phyloP scores from a whole-genome alignment of 2,329 filamentous ascomycete genomes.

The Metarhizium robertsii region DNA sequence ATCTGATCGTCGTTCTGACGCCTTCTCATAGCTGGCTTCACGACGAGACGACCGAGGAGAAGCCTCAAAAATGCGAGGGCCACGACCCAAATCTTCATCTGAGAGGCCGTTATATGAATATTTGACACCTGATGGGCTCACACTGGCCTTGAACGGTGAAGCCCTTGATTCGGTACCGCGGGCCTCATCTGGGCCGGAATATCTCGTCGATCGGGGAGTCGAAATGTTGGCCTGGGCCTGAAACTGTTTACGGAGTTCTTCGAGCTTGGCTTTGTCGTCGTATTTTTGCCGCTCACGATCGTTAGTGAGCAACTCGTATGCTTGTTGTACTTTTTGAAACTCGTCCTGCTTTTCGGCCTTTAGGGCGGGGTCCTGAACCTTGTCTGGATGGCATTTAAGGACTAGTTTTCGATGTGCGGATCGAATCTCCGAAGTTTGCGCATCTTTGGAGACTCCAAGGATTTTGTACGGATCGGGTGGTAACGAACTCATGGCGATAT shows the following conservation, averaged over 20 bases:
- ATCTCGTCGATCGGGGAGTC: conserved; percentile 29
- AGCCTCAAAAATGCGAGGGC: conserved; percentile 34
- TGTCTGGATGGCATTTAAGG: conserved; percentile 85
- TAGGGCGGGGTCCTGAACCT: conserved; percentile 67
- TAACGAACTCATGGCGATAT: conserved; percentile 35
- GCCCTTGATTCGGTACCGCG: conserved; percentile 17
- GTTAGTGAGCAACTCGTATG: conserved; percentile 84
- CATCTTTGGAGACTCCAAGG: conserved; percentile 65
- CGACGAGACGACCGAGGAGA: conserved; percentile 30
- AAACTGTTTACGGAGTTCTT: conserved; percentile 51
- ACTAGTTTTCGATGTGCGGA: conserved; percentile 77
- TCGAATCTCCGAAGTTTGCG: conserved; percentile 63
- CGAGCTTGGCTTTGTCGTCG: conserved; percentile 63
- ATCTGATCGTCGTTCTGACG: conserved; percentile 33
- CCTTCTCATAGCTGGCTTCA: conserved; percentile 37
- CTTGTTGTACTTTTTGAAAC: conserved; percentile 86
- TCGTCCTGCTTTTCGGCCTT: conserved; percentile 75
- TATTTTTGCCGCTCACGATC: conserved; percentile 64
- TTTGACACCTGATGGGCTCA: conserved; percentile 22
- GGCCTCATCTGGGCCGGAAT: conserved; percentile 15
- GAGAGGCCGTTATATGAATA: conserved; percentile 32
- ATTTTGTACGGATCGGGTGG: conserved; percentile 70
- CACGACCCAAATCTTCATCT: conserved; percentile 34
- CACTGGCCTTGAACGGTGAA: conserved; percentile 28
- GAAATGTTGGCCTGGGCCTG: conserved; percentile 34